Conservation (phyloP, 768 basidiomycete genomes). For the Termitomyces sp. region DNA sequence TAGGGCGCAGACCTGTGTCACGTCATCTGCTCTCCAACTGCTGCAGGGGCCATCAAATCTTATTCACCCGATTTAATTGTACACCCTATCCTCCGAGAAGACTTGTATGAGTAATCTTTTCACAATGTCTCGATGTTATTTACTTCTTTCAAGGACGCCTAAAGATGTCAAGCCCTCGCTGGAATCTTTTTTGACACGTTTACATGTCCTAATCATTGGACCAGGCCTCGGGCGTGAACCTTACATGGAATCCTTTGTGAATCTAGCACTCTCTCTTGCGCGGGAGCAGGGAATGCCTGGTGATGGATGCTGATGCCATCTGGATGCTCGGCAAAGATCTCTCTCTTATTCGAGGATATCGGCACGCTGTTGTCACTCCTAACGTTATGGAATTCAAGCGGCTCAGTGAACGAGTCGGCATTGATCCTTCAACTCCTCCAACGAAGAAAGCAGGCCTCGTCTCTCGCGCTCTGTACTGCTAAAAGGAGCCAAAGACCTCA, state of each 20-base stretch:
- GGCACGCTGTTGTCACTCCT: conserved; percentile 88
- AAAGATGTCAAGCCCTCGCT: conserved; percentile 48
- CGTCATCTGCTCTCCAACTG: conserved; percentile 93
- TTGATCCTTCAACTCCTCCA: conserved; percentile 47
- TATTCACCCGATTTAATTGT: conserved; percentile 98
- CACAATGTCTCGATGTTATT: neutral
- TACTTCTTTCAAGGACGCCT: conserved; percentile 32
- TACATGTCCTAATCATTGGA: conserved; percentile 91
- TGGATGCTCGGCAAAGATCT: conserved; percentile 77
- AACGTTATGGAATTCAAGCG: conserved; percentile 92
- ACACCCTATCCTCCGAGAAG: conserved; percentile 80
- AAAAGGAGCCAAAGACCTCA: conserved; percentile 80
- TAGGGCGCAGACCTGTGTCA: conserved; percentile 94
- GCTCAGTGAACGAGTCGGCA: conserved; percentile 67
- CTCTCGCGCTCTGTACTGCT: conserved; percentile 69
- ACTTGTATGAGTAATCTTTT: conserved; percentile 38
- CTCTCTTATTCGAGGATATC: conserved; percentile 74
- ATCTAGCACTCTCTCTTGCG: conserved; percentile 71
- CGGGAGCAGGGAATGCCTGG: conserved; percentile 70
- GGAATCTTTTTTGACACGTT: conserved; percentile 67
- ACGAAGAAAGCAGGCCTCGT: conserved; percentile 63
- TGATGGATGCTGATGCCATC: conserved; percentile 92
- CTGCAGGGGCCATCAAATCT: conserved; percentile 90
- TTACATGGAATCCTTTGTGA: conserved; percentile 86
- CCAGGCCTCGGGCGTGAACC: conserved; percentile 90